Evolutionary conservation across 2,329 filamentous ascomycete species (phyloP).

Genomic region (Aspergillus luchuensis): DNA sequence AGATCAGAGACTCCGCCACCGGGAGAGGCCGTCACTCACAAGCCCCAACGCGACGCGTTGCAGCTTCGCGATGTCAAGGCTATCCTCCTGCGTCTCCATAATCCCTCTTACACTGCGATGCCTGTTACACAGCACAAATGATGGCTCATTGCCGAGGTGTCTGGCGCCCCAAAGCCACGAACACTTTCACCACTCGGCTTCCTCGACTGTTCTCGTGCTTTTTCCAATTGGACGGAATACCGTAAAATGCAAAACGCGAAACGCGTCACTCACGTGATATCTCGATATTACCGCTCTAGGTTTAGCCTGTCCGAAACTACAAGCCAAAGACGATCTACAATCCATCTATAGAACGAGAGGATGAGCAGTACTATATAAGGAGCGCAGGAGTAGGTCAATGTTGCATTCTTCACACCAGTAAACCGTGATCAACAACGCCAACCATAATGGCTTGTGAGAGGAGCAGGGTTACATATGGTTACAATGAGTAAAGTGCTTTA

Average conservation of each 20-base stretch:
- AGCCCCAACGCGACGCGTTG: constrained; percentile 46
- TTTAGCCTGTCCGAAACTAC: constrained; percentile 3
- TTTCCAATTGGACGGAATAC: no score
- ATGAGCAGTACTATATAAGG: background rate
- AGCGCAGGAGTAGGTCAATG: background rate
- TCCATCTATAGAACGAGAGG: background rate
- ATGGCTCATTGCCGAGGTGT: background rate
- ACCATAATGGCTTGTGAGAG: background rate
- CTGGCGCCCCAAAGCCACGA: background rate
- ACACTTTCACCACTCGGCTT: background rate
- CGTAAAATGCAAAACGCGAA: constrained; percentile 30
- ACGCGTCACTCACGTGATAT: constrained; percentile 34
- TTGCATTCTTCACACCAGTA: background rate
- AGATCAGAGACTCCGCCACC: constrained; percentile 24
- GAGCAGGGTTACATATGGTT: constrained; percentile 16
- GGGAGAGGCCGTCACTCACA: constrained; percentile 35
- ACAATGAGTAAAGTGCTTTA: constrained; percentile 4
- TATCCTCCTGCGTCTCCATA: constrained; percentile 46
- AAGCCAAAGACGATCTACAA: background rate
- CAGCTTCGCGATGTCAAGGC: constrained; percentile 43
- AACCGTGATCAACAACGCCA: background rate
- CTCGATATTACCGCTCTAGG: constrained; percentile 31
- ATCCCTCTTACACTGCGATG: constrained; percentile 4
- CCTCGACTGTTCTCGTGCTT: no score
- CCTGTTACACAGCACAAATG: background rate